These are phyloP conservation scores for Irpex rosettiformis DNA, from an alignment of 1,284 basidiomycete genomes.

Conservation along the genomic window DNA sequence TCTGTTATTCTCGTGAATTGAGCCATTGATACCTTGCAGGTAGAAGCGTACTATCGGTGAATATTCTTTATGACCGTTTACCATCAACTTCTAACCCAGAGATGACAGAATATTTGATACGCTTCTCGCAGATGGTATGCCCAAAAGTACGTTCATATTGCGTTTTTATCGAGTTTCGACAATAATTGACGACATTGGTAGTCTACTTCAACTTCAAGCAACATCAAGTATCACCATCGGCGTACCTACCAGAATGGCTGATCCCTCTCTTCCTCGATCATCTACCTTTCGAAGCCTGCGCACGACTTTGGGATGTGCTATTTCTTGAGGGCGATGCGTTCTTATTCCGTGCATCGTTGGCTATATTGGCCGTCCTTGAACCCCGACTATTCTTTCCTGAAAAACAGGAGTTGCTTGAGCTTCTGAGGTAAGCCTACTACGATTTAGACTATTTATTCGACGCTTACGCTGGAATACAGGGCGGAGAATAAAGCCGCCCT, in stretches of 20 bases:
- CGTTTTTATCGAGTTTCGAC: neutral
- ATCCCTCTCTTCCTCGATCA: constrained; percentile 83
- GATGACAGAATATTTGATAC: constrained; percentile 86
- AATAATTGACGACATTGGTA: constrained; percentile 25
- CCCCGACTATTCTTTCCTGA: constrained; percentile 86
- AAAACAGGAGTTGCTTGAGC: constrained; percentile 65
- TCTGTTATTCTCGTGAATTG: neutral
- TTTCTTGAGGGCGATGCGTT: constrained; percentile 87
- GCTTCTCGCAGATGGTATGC: constrained; percentile 88
- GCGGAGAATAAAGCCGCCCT: constrained; percentile 83
- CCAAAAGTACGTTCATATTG: constrained; percentile 66
- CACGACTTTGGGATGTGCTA: constrained; percentile 87
- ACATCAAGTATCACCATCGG: constrained; percentile 77
- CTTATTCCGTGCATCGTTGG: constrained; percentile 79
- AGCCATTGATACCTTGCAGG: constrained; percentile 37
- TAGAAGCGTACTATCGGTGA: constrained; percentile 74
- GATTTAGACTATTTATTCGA: neutral
- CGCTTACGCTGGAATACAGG: constrained; percentile 30
- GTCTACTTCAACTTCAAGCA: constrained; percentile 97
- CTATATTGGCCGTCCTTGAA: constrained; percentile 83
- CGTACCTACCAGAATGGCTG: constrained; percentile 80
- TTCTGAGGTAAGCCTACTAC: constrained; percentile 51
- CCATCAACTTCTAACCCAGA: constrained; percentile 14
- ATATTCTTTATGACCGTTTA: constrained; percentile 9
- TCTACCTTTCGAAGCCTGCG: constrained; percentile 84